Evolutionary conservation across 345 rosid genomes (phyloP), one percentile per base, ranked within the genome.

Genomic region (Populus euphratica): DNA sequence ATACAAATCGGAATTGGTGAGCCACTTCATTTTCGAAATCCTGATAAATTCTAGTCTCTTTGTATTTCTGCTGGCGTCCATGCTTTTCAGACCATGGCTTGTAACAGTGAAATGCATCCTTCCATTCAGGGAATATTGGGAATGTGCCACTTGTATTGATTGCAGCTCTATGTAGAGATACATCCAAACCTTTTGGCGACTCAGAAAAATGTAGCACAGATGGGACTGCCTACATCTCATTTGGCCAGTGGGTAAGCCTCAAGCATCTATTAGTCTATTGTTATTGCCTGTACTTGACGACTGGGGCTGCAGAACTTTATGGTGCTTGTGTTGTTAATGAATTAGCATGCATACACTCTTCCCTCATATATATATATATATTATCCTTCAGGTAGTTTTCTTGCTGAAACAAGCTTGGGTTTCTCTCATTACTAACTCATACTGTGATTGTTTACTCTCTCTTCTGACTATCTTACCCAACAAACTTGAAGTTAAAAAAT

Each of bases 181-280:
- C 82, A 44, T 80, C 86, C 77, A 96, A 92, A 76, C 99, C 99
- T 62, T 96, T 96, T 82, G 99, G 97, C 33, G 93, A 94, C 83
- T 80, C 91, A 13, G 89, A 90, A 2, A 90, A 77, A 77, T 96
- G 99, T 77, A 89, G 87, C 88, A 86, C 87, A 61, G 91, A 94
- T 81, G 97, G 97, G 83, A 94, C 96, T 71, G 98, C 98, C 25
- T 96, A 96, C 86, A 96, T 96, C 83, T 92, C 99, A 14, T 96
- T 94, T 81, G 99, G 99, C 69, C 99, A 96, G 81, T 96, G 98
- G 99, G 99, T 93, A 84, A 49, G 85, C 81, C 76, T 72, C 25
- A 12, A 25, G 14, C 61, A 62, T 72, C 76, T 64, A 38, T n/a
- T 8, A 31, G 65, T 33, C 52, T 3, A 5, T 71, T 71, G 43